A percentile compares a stretch with the other conserved stretches of the same genome.
Conservation (phyloP, 257 asterid genomes). For the Solanum bulbocastanum region DNA sequence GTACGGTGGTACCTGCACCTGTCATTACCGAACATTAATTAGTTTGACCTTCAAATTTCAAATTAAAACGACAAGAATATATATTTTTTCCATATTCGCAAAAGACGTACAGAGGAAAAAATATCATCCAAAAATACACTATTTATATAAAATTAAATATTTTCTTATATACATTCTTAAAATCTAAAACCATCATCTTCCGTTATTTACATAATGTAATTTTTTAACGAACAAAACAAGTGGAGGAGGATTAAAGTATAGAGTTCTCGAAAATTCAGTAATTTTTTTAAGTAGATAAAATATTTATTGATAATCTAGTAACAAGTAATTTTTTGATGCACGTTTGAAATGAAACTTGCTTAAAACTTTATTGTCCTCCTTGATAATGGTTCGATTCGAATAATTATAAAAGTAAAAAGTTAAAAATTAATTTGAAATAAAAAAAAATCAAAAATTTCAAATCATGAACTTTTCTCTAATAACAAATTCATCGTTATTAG, state of each 20-base stretch:
- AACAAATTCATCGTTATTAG: neutral
- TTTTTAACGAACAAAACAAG: neutral
- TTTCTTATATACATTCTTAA: neutral
- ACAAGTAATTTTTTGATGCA: neutral
- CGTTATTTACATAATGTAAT: too few species aligned
- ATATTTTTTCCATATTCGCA: neutral
- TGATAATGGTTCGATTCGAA: neutral
- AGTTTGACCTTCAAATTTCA: neutral
- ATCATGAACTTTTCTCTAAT: neutral
- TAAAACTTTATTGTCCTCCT: neutral
- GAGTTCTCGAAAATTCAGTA: neutral
- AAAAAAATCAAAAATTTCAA: neutral
- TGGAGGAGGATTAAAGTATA: neutral
- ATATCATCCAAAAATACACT: neutral
- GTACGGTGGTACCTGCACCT: constrained; percentile 14
- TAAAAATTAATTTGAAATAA: neutral
- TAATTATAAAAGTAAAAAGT: neutral
- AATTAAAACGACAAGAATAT: neutral
- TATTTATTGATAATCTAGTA: neutral
- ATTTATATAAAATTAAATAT: neutral
- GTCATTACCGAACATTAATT: neutral
- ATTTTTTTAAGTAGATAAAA: neutral
- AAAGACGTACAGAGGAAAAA: neutral
- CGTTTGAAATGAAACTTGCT: neutral
- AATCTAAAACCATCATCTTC: neutral